Base-by-base conservation (phyloP, 306 rosid genomes). In the Delonix regia region DNA sequence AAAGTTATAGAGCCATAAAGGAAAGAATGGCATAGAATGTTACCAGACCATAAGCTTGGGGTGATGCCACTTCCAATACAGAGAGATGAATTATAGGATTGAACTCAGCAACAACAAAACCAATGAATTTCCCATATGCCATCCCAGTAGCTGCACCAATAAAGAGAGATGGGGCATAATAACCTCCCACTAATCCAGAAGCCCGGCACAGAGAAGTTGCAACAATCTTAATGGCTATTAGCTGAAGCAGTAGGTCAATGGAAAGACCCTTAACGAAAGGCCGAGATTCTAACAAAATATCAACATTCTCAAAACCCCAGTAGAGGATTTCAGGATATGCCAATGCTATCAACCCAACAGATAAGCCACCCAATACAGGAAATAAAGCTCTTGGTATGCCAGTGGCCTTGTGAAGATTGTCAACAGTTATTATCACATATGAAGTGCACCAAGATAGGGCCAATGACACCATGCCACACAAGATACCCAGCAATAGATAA, bases 11-110 rank as follows among this genome's bases (percentile, higher is more conserved):
- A 21, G 48, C 55, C 76, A 74, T 22, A 63, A 60, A 56, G 52
- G 55, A 82, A 56, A 71, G 80, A 75, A 80, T 45, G 81, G 66
- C 73, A 45, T 33, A 78, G 74, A 78, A 76, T 61, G 52, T 71
- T 90, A 94, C 99, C 97, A 95, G 94, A 88, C 97, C 97, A 71
- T 95, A 94, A 71, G 97, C 97, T 88, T 89, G 94, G 4, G 97
- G 97, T 63, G 99, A 88, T 28, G 99, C 97, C 78, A 94, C 97
- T 86, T 92, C 99, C 85, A 95, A 81, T 59, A 89, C 45, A 27
- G 99, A 89, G 69, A 89, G 85, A 76, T 88, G 84, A 74, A 89
- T 52, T 41, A 75, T 62, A 77, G 89, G 82, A 84, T 75, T 85
- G 73, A 87, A 86, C 81, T 79, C 89, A 86, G 91, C 78, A 83